These are phyloP conservation scores for Rostrohypoxylon terebratum DNA, from an alignment of 495 filamentous ascomycete species.

Conservation along the genomic window DNA sequence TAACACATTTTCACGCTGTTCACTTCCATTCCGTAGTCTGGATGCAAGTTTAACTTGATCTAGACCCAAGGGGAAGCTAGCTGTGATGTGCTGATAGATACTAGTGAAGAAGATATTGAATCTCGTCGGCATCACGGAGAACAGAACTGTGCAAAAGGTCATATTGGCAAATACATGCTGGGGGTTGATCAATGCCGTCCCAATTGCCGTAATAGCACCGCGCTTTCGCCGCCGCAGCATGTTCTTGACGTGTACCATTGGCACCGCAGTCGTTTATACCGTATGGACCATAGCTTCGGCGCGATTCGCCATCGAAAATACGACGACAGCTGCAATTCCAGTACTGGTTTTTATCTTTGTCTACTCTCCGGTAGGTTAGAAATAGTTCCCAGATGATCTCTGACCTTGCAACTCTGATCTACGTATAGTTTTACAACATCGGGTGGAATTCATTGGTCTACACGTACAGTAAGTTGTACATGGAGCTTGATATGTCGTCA, in stretches of 20 bases:
- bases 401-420: neutral
- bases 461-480: slow-evolving; percentile 54
- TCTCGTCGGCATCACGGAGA: slow-evolving; percentile 59
- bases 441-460: slow-evolving; percentile 72
- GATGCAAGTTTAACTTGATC: neutral
- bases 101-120: slow-evolving; percentile 59
- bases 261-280: slow-evolving; percentile 64
- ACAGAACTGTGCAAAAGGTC: slow-evolving; percentile 59
- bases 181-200: slow-evolving; percentile 64
- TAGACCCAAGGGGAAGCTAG: neutral
- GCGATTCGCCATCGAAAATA: slow-evolving; percentile 57
- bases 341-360: slow-evolving; percentile 71
- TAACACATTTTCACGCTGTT: neutral
- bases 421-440: slow-evolving; percentile 65
- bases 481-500: neutral
- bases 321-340: slow-evolving; percentile 58
- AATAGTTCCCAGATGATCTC: neutral
- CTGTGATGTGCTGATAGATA: slow-evolving; percentile 12
- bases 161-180: slow-evolving; percentile 68
- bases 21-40: neutral
- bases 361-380: slow-evolving; percentile 60
- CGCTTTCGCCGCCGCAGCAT: slow-evolving; percentile 62
- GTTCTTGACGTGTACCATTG: slow-evolving; percentile 65
- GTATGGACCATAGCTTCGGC: slow-evolving; percentile 68
- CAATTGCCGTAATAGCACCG: slow-evolving; percentile 62